Evolutionary conservation across 2,329 filamentous ascomycete species (phyloP), one percentile per base, ranked within the genome.

Genomic region (Scorias spongiosa): DNA sequence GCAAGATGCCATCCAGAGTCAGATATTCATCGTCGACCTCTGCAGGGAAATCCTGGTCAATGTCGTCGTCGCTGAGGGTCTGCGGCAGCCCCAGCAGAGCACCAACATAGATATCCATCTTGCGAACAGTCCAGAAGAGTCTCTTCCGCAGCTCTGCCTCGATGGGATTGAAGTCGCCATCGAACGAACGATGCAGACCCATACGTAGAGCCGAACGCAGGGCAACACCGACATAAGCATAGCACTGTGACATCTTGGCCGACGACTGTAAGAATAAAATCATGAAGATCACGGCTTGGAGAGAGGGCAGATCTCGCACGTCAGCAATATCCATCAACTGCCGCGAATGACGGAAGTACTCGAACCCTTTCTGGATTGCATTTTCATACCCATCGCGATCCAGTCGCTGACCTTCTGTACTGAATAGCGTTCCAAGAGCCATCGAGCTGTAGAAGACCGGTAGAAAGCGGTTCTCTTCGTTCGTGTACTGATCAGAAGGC

Each of bases 231-330:
- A 72, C 67, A 46, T 71, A 72, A 2, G 69, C 63, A 51, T 72
- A 72, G 51, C 69, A 72, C 29, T 69, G 69, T 18, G 67, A 69
- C 11, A 72, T 58, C 48, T 70, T 71, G 8, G 69, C 68, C 2
- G 69, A 71, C 2, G 65, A 70, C 43, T 72, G 69, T 32, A 72
- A 54, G 51, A 72, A 72, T 30, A 71, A 57, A 42, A 71, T 71
- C 69, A 72, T 72, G 56, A 70, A 71, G 11, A 71, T 57, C 15
- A 72, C 63, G 18, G 69, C 68, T 56, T 72, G 69, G 15, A 72
- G 59, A 4, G 68, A 69, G 4, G 60, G 61, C 42, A 72, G 51
- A 49, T 72, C 69, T 48, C 69, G 59, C 49, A 68, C 71, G 48
- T 72, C 69, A n/a, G 68, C 67, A 44, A 72, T 70, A 42, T 72